Base-by-base conservation (phyloP, 805 yeast genomes). In the Kodamaea hsintzibuensis region DNA sequence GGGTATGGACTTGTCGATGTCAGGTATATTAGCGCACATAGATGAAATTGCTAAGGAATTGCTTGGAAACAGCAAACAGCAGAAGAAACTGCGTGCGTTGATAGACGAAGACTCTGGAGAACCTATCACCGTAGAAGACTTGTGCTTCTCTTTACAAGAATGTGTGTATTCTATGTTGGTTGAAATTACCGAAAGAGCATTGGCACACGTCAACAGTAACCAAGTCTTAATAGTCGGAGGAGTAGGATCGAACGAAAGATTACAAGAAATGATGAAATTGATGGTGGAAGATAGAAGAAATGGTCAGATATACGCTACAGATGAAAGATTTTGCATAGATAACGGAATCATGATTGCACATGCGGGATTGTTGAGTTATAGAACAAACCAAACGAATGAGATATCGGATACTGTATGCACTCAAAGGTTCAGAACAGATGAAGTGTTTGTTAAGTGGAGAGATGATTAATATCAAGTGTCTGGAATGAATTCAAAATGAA, bases 331-430 rank as follows among this genome's bases (percentile, higher is more conserved):
- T 67, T 95, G 99, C 71, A 95, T 95, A 44, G 99, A 95, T 67
- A 95, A 95, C 65, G 99, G 99, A 9, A 95, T 93, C 39, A 95
- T 95, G 99, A 95, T 95, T 63, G 99, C 99, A 0, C 99, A 95
- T 64, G 98, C 99, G 0, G 99, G 99, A 0, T 73, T 95, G 47
- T 69, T 95, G 55, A 89, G 88, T 50, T 91, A 84, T 65, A 78
- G 98, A 61, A 88, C 86, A 79, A 97, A 98, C 1, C 84, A 82
- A 53, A 82, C 82, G 2, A 79, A 73, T 22, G 78, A 76, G 6
- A 62, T 93, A 48, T 67, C 74, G 25, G 83, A 89, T 53, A 88
- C 97, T 0, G 92, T 89, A 1, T 95, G 97, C 61, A 88, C 97
- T 0, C 99, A 95, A 69, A 80, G 95, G 65, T 95, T 91, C 71